Percentiles rank a stretch among this genome's conserved stretches.
These are phyloP conservation scores for Laetiporus sulphureus DNA, from an alignment of 1,284 basidiomycete genomes.

Conservation along the genomic window DNA sequence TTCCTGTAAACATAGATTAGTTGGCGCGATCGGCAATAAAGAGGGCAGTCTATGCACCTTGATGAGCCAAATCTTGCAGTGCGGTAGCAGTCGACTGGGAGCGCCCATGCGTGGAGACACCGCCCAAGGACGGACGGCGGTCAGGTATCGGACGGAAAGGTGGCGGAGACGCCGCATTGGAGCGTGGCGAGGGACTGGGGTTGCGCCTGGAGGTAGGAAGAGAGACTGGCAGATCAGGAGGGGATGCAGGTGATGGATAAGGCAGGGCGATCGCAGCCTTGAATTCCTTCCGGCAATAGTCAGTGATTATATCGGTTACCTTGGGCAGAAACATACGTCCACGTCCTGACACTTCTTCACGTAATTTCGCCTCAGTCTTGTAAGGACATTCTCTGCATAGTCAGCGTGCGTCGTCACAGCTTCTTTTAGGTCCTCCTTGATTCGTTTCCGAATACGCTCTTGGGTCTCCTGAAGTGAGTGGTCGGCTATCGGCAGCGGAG, in stretches of 20 bases:
- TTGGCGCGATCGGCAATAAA: neutral
- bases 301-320: neutral
- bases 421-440: constrained; percentile 82
- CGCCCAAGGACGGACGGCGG: constrained; percentile 62
- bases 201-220: constrained; percentile 30
- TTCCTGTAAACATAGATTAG: constrained; percentile 37
- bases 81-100: constrained; percentile 66
- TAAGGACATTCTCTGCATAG: constrained; percentile 68
- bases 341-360: constrained; percentile 77
- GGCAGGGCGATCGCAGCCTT: constrained; percentile 40
- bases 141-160: constrained; percentile 66
- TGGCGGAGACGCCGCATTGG: constrained; percentile 57
- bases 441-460: constrained; percentile 81
- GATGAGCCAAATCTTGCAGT: constrained; percentile 72
- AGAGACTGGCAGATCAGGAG: constrained; percentile 22
- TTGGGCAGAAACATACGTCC: constrained; percentile 44
- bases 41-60: constrained; percentile 38
- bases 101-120: constrained; percentile 47
- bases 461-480: constrained; percentile 62
- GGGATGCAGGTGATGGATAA: constrained; percentile 7
- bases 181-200: constrained; percentile 27
- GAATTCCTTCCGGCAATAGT: constrained; percentile 43
- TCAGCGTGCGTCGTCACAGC: constrained; percentile 70
- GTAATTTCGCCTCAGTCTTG: constrained; percentile 74
- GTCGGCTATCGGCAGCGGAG: constrained; percentile 3